These are phyloP conservation scores for Raphanus hybrid DNA, from an alignment of 441 rosid species.

Conservation along the genomic window DNA sequence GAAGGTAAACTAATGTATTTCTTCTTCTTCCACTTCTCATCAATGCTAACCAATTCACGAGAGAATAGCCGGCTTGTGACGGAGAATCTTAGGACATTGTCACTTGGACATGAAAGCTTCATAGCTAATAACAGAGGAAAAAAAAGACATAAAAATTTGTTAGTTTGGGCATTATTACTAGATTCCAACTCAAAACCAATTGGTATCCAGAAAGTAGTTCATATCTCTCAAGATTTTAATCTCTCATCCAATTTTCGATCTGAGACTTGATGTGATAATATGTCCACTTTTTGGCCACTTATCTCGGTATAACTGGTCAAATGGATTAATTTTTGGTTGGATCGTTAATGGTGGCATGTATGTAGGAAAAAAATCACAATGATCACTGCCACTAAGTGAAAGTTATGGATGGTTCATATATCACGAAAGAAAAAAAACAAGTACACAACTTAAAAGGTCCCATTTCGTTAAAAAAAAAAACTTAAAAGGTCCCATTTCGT, in stretches of 20 bases:
- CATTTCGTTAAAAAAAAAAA: neutral
- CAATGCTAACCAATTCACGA: conserved; percentile 44
- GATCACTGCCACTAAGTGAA: neutral
- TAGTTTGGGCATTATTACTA: neutral
- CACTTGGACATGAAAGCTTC: conserved; percentile 53
- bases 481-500: neutral
- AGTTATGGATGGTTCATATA: neutral
- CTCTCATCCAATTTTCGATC: too few relatives aligned
- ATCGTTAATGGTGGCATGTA: too few relatives aligned
- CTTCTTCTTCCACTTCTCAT: conserved; percentile 41
- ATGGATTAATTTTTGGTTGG: neutral
- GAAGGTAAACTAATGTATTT: conserved; percentile 41
- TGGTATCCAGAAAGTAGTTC: neutral
- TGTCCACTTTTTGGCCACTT: neutral
- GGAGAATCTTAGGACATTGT: conserved; percentile 46
- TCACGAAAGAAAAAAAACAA: neutral
- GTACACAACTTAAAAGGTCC: neutral
- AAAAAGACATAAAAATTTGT: neutral
- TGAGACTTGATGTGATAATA: neutral
- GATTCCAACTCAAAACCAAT: neutral
- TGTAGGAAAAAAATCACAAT: neutral
- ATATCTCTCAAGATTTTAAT: neutral
- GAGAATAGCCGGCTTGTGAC: conserved; percentile 29
- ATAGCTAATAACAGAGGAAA: conserved; percentile 35
- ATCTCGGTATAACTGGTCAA: neutral